Conservation (phyloP, 768 basidiomycete genomes). For the Daedalea quercina region DNA sequence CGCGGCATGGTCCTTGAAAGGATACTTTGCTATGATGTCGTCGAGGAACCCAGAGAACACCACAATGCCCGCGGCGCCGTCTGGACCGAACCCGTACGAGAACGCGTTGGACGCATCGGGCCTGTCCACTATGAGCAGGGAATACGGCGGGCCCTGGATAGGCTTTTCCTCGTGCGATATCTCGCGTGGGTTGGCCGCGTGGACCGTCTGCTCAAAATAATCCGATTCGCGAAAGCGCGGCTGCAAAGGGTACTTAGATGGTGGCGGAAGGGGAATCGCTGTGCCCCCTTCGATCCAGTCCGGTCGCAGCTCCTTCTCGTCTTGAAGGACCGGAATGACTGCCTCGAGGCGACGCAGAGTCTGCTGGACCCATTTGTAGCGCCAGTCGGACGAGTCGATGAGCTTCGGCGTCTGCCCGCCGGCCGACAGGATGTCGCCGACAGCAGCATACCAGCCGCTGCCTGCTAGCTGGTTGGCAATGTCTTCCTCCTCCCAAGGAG, state of each 20-base stretch:
- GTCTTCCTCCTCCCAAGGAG: constrained; percentile 88
- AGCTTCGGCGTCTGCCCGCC: constrained; percentile 51
- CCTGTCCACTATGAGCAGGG: constrained; percentile 82
- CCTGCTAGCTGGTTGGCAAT: constrained; percentile 81
- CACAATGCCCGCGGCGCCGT: constrained; percentile 89
- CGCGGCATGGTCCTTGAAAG: constrained; percentile 16
- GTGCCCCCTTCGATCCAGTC: constrained; percentile 49
- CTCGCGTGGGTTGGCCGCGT: constrained; percentile 40
- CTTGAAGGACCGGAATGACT: constrained; percentile 61
- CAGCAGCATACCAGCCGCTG: constrained; percentile 80
- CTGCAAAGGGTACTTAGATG: constrained; percentile 73
- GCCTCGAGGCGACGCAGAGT: constrained; percentile 74
- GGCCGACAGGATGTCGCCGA: constrained; percentile 68
- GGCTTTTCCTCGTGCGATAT: constrained; percentile 41
- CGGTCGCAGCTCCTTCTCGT: constrained; percentile 47
- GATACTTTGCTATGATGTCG: constrained; percentile 58
- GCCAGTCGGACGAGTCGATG: constrained; percentile 79
- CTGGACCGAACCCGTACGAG: constrained; percentile 90
- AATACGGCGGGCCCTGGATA: constrained; percentile 81
- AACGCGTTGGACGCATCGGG: constrained; percentile 87
- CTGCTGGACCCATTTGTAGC: constrained; percentile 78
- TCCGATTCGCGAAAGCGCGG: constrained; percentile 79
- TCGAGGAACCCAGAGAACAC: constrained; percentile 93
- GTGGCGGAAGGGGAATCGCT: constrained; percentile 66
- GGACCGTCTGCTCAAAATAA: constrained; percentile 52